A percentile compares a stretch with the other conserved stretches of the same genome.
Conservation (phyloP, 331 rosid species). For the Quercus tomentella region DNA sequence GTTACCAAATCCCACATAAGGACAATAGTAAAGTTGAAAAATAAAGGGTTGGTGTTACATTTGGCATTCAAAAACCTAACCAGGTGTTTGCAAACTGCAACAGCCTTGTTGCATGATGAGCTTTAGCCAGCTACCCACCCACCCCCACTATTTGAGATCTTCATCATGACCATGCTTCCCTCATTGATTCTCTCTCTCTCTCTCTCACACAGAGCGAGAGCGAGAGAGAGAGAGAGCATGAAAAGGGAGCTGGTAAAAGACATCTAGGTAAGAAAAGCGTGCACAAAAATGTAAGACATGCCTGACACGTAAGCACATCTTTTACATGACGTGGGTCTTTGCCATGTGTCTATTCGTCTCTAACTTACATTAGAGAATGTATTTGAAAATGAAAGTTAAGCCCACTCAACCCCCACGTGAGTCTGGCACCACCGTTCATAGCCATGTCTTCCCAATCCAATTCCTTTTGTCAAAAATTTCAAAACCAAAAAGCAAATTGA, state of each 20-base stretch:
- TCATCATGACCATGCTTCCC: no score
- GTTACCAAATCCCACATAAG: constrained; percentile 18
- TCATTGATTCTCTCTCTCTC: no score
- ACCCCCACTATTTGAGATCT: no score
- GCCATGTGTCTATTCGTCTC: constrained; percentile 25
- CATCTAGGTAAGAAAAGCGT: constrained; percentile 26
- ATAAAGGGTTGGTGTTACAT: constrained; percentile 5
- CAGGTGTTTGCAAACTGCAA: constrained; percentile 5
- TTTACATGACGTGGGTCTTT: constrained; percentile 31
- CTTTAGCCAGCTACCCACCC: neutral
- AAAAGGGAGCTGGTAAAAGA: neutral
- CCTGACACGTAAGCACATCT: constrained; percentile 34
- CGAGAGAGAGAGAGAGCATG: constrained; percentile 4
- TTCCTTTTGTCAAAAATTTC: neutral
- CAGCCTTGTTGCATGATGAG: constrained; percentile 13
- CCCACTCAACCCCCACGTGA: neutral
- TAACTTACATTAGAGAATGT: neutral
- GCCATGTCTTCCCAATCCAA: neutral
- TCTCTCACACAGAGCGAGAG: neutral
- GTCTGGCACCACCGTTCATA: neutral
- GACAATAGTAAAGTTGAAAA: constrained; percentile 21
- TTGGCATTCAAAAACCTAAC: constrained; percentile 19
- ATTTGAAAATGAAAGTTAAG: neutral
- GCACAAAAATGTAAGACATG: constrained; percentile 29
- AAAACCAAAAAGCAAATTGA: neutral